A percentile compares a stretch with the other conserved stretches of the same genome.
These are phyloP conservation scores for Mimosa pudica DNA, from an alignment of 306 rosid species.

Conservation along the genomic window DNA sequence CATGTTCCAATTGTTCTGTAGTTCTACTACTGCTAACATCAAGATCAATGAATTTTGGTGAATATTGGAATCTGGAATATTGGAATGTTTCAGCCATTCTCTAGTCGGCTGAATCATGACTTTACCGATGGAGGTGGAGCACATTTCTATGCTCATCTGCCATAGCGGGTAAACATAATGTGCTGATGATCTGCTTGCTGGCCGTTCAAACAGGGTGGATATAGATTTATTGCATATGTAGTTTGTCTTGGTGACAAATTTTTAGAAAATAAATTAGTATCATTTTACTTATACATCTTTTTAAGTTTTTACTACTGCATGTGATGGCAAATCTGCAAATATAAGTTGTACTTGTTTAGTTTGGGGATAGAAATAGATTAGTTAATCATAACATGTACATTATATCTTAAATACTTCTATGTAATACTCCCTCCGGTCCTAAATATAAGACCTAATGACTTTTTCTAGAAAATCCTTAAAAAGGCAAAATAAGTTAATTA, in stretches of 20 bases:
- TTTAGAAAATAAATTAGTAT: not conserved
- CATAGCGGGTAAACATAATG: not conserved
- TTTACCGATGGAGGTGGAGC: not conserved
- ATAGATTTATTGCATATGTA: not conserved
- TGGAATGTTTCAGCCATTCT: not conserved
- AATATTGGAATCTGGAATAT: not conserved
- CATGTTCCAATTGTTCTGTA: conserved; percentile 28
- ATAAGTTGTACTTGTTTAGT: no score
- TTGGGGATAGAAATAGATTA: no score
- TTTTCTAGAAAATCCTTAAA: no score
- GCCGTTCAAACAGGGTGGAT: not conserved
- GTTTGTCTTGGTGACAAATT: not conserved
- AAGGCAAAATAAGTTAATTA: no score
- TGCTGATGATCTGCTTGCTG: not conserved
- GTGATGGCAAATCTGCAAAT: no score
- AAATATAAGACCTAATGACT: no score
- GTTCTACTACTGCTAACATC: conserved; percentile 8
- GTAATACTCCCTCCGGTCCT: no score
- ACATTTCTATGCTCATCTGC: not conserved
- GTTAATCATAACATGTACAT: no score
- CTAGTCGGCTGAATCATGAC: not conserved
- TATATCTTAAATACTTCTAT: no score
- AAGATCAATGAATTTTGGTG: conserved; percentile 25
- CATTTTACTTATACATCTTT: not conserved
- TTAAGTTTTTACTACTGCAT: no score